Evolutionary conservation across 805 yeast genomes (phyloP).

Genomic region (Maudiozyma saulgeensis): DNA sequence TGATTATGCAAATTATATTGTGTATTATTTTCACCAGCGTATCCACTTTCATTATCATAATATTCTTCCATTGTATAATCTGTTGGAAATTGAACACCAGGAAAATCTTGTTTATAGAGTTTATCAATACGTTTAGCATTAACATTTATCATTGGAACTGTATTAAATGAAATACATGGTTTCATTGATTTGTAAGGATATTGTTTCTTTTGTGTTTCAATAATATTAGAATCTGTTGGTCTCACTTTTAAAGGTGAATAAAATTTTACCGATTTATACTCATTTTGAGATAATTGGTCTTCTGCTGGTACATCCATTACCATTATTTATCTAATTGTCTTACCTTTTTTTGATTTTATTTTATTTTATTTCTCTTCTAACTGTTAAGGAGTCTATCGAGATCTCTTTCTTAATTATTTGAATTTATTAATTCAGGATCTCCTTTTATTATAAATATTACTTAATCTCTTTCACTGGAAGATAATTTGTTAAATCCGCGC

Average conservation of each 20-base stretch:
- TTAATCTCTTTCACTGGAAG: too few species aligned
- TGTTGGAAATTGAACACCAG: slow-evolving; percentile 18
- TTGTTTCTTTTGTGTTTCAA: not conserved
- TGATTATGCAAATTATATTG: slow-evolving; percentile 11
- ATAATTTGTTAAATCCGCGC: not conserved
- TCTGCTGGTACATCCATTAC: not conserved
- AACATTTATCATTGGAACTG: slow-evolving; percentile 21
- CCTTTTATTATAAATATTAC: too few species aligned
- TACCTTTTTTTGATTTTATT: too few species aligned
- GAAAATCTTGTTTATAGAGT: slow-evolving; percentile 13
- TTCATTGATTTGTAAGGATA: slow-evolving; percentile 7
- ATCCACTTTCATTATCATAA: slow-evolving; percentile 25
- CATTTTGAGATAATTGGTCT: not conserved
- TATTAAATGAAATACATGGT: slow-evolving; percentile 28
- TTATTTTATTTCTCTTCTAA: too few species aligned
- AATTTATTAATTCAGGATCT: too few species aligned
- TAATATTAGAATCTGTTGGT: not conserved
- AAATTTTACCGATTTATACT: not conserved
- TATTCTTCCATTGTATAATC: slow-evolving; percentile 28
- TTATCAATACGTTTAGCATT: slow-evolving; percentile 10
- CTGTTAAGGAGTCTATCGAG: too few species aligned
- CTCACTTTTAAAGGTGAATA: not conserved
- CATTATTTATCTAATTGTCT: not conserved
- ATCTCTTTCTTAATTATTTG: too few species aligned
- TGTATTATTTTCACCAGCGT: slow-evolving; percentile 6